These are phyloP conservation scores for Tetrastigma voinierianum DNA, from an alignment of 164 flowering plant species.

Conservation along the genomic window DNA sequence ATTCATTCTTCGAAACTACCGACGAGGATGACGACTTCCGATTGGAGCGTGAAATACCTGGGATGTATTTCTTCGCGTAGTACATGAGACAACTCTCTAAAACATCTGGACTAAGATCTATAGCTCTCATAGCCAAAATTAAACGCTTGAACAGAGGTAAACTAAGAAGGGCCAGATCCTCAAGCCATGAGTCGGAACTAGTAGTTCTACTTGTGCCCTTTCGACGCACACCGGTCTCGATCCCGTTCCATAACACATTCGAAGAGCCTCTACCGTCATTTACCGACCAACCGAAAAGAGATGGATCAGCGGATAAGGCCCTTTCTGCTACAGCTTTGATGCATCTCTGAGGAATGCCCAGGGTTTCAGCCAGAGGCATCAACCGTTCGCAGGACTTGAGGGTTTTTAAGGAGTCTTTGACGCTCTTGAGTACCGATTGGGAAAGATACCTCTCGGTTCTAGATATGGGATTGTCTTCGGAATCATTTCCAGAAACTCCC, in stretches of 20 bases:
- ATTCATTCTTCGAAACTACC: constrained; percentile 56
- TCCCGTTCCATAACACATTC: constrained; percentile 45
- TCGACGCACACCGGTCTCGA: constrained; percentile 30
- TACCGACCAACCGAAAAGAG: constrained; percentile 80
- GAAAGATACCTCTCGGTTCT: constrained; percentile 63
- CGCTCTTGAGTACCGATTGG: constrained; percentile 44
- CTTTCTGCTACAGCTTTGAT: constrained; percentile 49
- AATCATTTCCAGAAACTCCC: constrained; percentile 74
- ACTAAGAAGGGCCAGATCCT: constrained; percentile 51
- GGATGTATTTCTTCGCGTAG: no score
- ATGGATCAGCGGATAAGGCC: constrained; percentile 58
- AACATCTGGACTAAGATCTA: constrained; percentile 48
- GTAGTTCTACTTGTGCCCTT: constrained; percentile 9
- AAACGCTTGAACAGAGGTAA: constrained; percentile 52
- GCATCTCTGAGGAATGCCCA: constrained; percentile 55
- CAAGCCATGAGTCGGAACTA: constrained; percentile 46
- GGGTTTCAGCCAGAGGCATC: constrained; percentile 52
- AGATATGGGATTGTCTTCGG: constrained; percentile 71
- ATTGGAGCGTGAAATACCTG: constrained; percentile 56
- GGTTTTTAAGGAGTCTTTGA: constrained; percentile 46
- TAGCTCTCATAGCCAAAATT: constrained; percentile 48
- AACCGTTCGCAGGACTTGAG: constrained; percentile 61
- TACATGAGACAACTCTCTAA: constrained; percentile 63
- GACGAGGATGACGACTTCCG: constrained; percentile 41
- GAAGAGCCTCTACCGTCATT: constrained; percentile 29